These are phyloP conservation scores for Leishmania tropica DNA, from an alignment of 208 protist species.

Conservation along the genomic window DNA sequence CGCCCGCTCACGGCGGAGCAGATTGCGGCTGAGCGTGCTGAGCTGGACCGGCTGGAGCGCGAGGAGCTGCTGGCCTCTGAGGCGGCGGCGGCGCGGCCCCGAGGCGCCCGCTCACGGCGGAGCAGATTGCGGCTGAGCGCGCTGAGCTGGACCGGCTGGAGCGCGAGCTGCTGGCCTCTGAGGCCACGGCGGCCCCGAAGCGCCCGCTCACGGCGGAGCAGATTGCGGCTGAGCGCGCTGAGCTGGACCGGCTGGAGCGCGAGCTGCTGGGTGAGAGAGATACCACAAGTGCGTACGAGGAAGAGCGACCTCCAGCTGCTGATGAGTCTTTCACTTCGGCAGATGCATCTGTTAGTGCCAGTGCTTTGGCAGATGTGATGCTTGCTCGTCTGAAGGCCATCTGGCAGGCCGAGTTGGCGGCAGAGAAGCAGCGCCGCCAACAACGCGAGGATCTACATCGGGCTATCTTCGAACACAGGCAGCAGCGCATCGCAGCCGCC, in stretches of 20 bases:
- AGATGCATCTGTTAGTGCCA: not conserved
- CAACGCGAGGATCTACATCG: constrained; percentile 29
- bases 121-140: constrained; percentile 4
- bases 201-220: constrained; percentile 13
- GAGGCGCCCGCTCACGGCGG: constrained; percentile 7
- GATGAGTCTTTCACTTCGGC: too few relatives aligned
- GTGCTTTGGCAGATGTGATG: constrained; percentile 2
- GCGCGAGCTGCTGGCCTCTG: not conserved
- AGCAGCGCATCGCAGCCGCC: constrained; percentile 50
- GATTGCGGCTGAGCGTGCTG: not conserved
- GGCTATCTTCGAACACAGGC: constrained; percentile 47
- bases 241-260: not conserved
- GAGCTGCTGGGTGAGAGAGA: not conserved
- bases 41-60: constrained; percentile 5
- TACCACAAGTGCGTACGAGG: not conserved
- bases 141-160: not conserved
- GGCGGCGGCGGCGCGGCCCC: not conserved
- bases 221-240: not conserved
- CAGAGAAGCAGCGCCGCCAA: constrained; percentile 17
- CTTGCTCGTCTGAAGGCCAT: constrained; percentile 17
- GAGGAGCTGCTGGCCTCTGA: not conserved
- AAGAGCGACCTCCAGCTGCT: not conserved
- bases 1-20: constrained; percentile 5
- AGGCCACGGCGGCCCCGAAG: not conserved
- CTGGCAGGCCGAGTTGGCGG: constrained; percentile 23